Evolutionary conservation across 208 protist species (phyloP), one percentile per base, ranked within the genome.

Genomic region (Acanthamoeba lenticulata): DNA sequence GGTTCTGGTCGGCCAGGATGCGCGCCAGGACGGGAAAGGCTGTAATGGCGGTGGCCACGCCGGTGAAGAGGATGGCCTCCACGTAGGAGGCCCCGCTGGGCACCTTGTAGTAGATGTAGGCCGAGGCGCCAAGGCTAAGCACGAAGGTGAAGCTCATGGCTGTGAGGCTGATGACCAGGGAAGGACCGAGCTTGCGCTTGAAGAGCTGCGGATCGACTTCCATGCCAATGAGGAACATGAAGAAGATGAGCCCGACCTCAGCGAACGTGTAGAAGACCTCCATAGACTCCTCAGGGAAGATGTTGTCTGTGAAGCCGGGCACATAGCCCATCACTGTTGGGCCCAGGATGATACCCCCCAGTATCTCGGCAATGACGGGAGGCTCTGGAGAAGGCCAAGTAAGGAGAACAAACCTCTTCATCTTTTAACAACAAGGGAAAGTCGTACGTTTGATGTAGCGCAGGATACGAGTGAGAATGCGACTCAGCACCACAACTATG

Each of bases 21-120:
- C 96, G 95, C 29, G 96, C 96, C 1, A 97, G 62, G 1, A 97
- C 96, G 19, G 96, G 96, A 60, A 97, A 97, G 4, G 96, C 96
- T 42, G 96, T 97, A 67, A 97, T 97, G 21, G 95, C 94, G 21
- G 94, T 95, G 40, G 95, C 95, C 44, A 97, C 96, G 60, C 94
- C 94, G 32, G 96, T 69, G 77, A 97, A 97, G 17, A 96, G 67
- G 42, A 81, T 67, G 55, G 96, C 96, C 11, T 92, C 49, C 29
- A 88, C 52, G 34, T 95, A 96, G 1, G 69, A 52, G 21, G 90
- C 36, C 15, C 38, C 38, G 69, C 69, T 79, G 32, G 69, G 69
- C 29, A 89, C 81, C 11, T 62, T 3, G 32, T 89, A 62, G 47
- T 89, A 89, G 38, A 89, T 89, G 81, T 89, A 89, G 34, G 81